Conservation (phyloP, 495 filamentous ascomycete species). For the Oidiodendron maius region DNA sequence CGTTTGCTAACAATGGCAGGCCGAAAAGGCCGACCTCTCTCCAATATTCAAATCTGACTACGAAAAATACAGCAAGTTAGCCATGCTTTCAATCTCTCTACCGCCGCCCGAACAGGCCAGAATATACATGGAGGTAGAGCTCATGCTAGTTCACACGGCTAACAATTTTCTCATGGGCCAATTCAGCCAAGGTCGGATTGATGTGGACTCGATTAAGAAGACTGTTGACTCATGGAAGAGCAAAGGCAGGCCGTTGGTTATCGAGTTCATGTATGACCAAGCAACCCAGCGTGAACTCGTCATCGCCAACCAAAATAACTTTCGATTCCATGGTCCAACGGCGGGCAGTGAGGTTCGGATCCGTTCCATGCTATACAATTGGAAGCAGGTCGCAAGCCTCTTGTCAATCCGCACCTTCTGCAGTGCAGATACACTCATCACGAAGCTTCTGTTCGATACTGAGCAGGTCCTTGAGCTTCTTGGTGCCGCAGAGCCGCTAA, state of each 20-base stretch:
- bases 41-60: constrained; percentile 1
- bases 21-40: constrained; percentile 20
- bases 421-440: constrained; percentile 44
- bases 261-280: constrained; percentile 53
- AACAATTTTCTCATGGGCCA: constrained; percentile 46
- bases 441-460: constrained; percentile 48
- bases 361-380: constrained; percentile 42
- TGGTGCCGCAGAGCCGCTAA: constrained; percentile 26
- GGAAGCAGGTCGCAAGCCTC: constrained; percentile 43
- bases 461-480: constrained; percentile 49
- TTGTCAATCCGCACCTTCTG: constrained; percentile 53
- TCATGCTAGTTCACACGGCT: constrained; percentile 45
- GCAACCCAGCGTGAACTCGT: constrained; percentile 49
- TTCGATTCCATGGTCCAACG: constrained; percentile 41
- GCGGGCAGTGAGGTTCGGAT: constrained; percentile 34
- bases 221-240: constrained; percentile 37
- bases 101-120: constrained; percentile 38
- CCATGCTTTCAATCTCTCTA: constrained; percentile 38
- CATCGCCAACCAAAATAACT: constrained; percentile 37
- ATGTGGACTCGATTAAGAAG: constrained; percentile 40
- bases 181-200: constrained; percentile 38
- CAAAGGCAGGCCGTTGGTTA: constrained; percentile 47
- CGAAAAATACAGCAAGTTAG: constrained; percentile 1
- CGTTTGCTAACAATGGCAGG: constrained; percentile 8
- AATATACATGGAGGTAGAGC: constrained; percentile 49